Conservation (phyloP, 1,139 yeast species). For the Kurtzmaniella quercitrusa region DNA sequence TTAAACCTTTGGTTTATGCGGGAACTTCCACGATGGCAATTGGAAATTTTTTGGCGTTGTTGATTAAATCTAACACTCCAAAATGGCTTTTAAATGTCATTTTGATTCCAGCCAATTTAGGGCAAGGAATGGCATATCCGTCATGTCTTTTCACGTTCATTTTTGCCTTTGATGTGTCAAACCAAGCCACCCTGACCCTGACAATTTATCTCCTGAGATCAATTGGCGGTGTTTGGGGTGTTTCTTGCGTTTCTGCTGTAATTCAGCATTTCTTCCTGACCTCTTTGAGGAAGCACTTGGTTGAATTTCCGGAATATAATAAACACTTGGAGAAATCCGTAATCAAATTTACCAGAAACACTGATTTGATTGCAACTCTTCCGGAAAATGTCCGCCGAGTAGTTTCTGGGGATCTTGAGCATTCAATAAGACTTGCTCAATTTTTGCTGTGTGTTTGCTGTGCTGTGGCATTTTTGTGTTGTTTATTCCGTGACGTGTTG, state of each 20-base stretch:
- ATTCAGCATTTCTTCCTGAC: slow-evolving; percentile 17
- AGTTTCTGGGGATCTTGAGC: slow-evolving; percentile 16
- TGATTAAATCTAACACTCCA: slow-evolving; percentile 18
- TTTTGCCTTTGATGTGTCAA: slow-evolving; percentile 24
- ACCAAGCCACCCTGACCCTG: slow-evolving; percentile 36
- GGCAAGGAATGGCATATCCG: slow-evolving; percentile 39
- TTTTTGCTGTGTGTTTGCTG: slow-evolving; percentile 16
- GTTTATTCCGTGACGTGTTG: slow-evolving; percentile 10
- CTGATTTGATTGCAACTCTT: slow-evolving; percentile 14
- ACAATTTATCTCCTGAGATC: slow-evolving; percentile 34
- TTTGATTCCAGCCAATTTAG: slow-evolving; percentile 33
- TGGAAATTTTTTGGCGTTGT: slow-evolving; percentile 28
- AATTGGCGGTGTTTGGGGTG: slow-evolving; percentile 40
- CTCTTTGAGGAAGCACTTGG: slow-evolving; percentile 13
- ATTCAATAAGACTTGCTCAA: slow-evolving; percentile 20
- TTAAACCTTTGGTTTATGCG: slow-evolving; percentile 18
- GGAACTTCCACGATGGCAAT: slow-evolving; percentile 29
- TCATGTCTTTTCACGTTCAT: slow-evolving; percentile 34
- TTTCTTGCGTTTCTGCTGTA: slow-evolving; percentile 29
- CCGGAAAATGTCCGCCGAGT: slow-evolving; percentile 12
- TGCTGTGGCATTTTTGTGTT: slow-evolving; percentile 16
- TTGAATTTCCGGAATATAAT: slow-evolving; percentile 7
- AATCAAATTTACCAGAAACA: slow-evolving; percentile 14
- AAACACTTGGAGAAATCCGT: slow-evolving; percentile 13
- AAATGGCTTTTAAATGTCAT: slow-evolving; percentile 21